Percentiles rank a stretch among this genome's conserved stretches.
These are phyloP conservation scores for Gossypium laxum DNA, from an alignment of 441 rosid species.

Conservation along the genomic window DNA sequence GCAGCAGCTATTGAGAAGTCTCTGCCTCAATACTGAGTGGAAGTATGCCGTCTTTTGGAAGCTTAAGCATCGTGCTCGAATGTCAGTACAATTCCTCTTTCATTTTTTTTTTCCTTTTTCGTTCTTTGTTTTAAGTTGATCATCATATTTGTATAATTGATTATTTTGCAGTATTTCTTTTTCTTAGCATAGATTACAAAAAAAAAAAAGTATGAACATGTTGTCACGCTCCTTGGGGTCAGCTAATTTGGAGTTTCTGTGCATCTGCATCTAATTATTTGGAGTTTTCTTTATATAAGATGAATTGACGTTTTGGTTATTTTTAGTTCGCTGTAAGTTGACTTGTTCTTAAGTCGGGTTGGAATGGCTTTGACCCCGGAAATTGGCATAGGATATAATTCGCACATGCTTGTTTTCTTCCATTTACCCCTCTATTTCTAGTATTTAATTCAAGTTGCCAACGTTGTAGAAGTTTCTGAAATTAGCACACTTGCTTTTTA, in stretches of 20 bases:
- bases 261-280: background rate
- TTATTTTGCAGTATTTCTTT: background rate
- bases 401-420: background rate
- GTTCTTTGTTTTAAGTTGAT: slow-evolving; percentile 9
- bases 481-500: background rate
- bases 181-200: slow-evolving; percentile 2
- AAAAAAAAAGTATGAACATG: background rate
- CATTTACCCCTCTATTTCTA: background rate
- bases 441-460: background rate
- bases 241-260: background rate
- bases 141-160: slow-evolving; percentile 2
- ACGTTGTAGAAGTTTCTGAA: background rate
- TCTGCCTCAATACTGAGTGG: slow-evolving; percentile 75
- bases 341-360: background rate
- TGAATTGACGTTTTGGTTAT: background rate
- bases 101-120: background rate
- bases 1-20: slow-evolving; percentile 50
- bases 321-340: background rate
- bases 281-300: background rate
- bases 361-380: background rate
- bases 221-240: background rate
- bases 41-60: slow-evolving; percentile 85
- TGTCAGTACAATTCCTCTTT: slow-evolving; percentile 37
- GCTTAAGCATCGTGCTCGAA: slow-evolving; percentile 58
- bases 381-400: background rate